phyloP scores from a whole-genome alignment of 225 moss, liverwort and hornwort genomes.

The Sphagnum tenellum region DNA sequence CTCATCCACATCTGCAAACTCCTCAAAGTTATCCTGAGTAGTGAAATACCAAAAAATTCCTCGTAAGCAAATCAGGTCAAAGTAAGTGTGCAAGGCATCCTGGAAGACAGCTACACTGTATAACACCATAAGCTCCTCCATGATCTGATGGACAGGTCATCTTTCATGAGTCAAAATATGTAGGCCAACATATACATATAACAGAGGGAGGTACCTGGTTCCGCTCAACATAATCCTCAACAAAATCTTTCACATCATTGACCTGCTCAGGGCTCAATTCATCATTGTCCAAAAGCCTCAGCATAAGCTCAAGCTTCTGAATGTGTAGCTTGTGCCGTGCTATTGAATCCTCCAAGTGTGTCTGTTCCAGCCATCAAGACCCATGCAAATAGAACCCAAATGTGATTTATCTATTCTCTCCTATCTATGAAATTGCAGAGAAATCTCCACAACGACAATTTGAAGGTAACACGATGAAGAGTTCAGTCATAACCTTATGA shows the following conservation, averaged over 20 bases:
- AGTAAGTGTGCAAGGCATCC: constrained; percentile 2
- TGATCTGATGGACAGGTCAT: neutral
- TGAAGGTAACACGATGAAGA: no score
- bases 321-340: constrained; percentile 77
- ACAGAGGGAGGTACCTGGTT: constrained; percentile 56
- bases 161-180: no score
- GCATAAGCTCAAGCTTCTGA: constrained; percentile 69
- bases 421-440: no score
- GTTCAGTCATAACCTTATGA: neutral
- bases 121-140: no score
- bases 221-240: constrained; percentile 96
- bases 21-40: constrained; percentile 78
- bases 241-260: constrained; percentile 70
- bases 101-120: neutral
- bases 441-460: no score
- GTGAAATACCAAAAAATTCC: no score
- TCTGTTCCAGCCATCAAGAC: constrained; percentile 21
- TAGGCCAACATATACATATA: neutral
- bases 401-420: neutral
- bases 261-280: constrained; percentile 91
- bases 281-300: constrained; percentile 92
- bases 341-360: constrained; percentile 87
- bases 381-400: no score
- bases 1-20: constrained; percentile 75
- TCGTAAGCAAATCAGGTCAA: neutral